Base-by-base conservation (phyloP, 140 eudicot species). In the Ambrosia hybrid region DNA sequence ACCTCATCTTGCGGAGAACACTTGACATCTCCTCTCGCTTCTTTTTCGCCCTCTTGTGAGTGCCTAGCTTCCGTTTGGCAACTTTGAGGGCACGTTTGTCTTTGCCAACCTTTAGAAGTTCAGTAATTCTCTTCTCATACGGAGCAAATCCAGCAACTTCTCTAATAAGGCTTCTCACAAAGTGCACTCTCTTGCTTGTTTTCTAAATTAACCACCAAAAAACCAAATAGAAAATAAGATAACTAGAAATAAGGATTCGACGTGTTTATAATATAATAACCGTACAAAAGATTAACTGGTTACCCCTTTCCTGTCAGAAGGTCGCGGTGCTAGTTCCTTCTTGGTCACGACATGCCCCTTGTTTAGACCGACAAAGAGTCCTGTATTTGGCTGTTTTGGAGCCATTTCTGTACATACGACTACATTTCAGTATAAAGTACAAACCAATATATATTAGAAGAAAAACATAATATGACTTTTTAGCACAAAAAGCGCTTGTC, bases 121-220 rank as follows among this genome's bases (percentile, higher is more conserved):
- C 75, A 2, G 75, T 71, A 57, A 71, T 71, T 39, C 75, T 56
- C 75, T 71, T 71, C 75, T 71, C 75, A 17, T 71, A 71, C 41
- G 75, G 75, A 71, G 75, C 75, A 57, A 39, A 56, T 71, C 75
- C 75, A 16, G 75, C 75, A 55, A 71, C 75, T 26, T 71, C 75
- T 71, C 75, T 71, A 16, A 71, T 57, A 57, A 71, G 37, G 43
- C 39, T 71, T 57, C 75, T 39, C 75, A 71, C 75, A 71, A 71
- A 71, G 56, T 71, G 75, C 43, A 8, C 21, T 39, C 75, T 56
- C 56, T 71, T 71, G 6, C 75, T 71, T 16, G 75, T 71, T 71
- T 71, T 71, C 75, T 71, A 36, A 36, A 17, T 14, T 26, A 46
- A 49, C 45, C 69, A 64, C 14, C 33, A 12, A 68, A 48, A 48